Conservation (phyloP, 2,329 filamentous ascomycete genomes). For the Paraphaeosphaeria sporulosa region DNA sequence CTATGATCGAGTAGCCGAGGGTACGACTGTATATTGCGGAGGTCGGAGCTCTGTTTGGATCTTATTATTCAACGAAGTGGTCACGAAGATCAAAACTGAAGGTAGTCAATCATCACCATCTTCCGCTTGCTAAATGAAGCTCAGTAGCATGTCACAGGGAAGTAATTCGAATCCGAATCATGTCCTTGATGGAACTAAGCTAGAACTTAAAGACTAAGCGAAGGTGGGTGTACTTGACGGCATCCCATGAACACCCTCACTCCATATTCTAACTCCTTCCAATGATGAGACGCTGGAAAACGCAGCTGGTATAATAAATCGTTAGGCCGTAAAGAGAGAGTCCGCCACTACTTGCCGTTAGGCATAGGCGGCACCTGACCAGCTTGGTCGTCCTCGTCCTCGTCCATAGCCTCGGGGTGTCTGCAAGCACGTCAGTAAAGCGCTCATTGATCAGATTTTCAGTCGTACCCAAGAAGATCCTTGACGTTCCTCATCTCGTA, state of each 20-base stretch:
- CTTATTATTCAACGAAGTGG: no score
- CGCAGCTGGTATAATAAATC: conserved; percentile 1
- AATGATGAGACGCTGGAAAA: conserved; percentile 2
- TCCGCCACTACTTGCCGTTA: conserved; percentile 29
- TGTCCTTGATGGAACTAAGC: neutral
- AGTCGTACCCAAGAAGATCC: conserved; percentile 74
- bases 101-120: no score
- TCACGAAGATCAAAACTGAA: no score
- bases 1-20: no score
- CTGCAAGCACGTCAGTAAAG: conserved; percentile 23
- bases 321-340: conserved; percentile 1
- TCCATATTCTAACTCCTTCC: conserved; percentile 1
- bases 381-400: conserved; percentile 30
- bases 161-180: neutral
- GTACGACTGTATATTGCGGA: no score
- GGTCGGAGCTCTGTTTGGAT: no score
- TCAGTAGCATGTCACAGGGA: neutral
- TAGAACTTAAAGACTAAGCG: neutral
- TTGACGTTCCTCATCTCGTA: conserved; percentile 99
- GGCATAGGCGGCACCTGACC: conserved; percentile 22
- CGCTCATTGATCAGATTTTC: neutral
- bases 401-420: conserved; percentile 33
- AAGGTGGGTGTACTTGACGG: neutral
- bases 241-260: neutral
- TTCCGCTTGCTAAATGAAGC: no score